Base-by-base conservation (phyloP, 1,284 basidiomycete genomes). In the Polyporus tsugae region DNA sequence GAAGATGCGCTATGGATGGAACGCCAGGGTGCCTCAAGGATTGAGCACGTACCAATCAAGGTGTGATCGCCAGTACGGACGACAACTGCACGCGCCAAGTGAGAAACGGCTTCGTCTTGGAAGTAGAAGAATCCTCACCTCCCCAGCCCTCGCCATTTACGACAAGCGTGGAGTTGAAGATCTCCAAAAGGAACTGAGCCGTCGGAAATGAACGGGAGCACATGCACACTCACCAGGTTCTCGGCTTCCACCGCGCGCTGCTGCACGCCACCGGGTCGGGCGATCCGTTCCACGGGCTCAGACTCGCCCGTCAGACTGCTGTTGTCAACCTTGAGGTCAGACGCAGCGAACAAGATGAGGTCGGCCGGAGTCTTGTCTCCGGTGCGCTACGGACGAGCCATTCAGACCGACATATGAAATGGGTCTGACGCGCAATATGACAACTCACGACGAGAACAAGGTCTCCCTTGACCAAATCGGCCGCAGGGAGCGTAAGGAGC, bases 331-430 rank as follows among this genome's bases (percentile, higher is more conserved):
- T 91, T 91, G 61, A 91, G 79, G 71, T 91, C 89, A 2, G 85
- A 85, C 0, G 88, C 77, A 6, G 86, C 82, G 72, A 90, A 89
- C 6, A 91, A 67, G 39, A 91, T 75, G 57, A 91, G 77, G 76
- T 91, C 90, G 19, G 90, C 90, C 0, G 90, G 90, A 4, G 88
- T 90, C 81, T 91, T 91, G 79, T 91, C 89, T 61, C 90, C 90
- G 67, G 83, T 85, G 62, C 89, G 85, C 88, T 89, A 44, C n/a
- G 3, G 55, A 36, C 55, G 15, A 19, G 55, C 17, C 55, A 57
- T 19, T 35, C 33, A 55, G 33, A 35, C 53, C 6, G 1, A 29
- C 19, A 36, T 35, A 57, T n/a, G 55, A n/a, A 36, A n/a, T 11
- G 55, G 5, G 15, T 19, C 33, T 17, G 29, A n/a, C 0, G n/a